These are phyloP conservation scores for Rhizopogon salebrosus DNA, from an alignment of 768 basidiomycete genomes.

Conservation along the genomic window DNA sequence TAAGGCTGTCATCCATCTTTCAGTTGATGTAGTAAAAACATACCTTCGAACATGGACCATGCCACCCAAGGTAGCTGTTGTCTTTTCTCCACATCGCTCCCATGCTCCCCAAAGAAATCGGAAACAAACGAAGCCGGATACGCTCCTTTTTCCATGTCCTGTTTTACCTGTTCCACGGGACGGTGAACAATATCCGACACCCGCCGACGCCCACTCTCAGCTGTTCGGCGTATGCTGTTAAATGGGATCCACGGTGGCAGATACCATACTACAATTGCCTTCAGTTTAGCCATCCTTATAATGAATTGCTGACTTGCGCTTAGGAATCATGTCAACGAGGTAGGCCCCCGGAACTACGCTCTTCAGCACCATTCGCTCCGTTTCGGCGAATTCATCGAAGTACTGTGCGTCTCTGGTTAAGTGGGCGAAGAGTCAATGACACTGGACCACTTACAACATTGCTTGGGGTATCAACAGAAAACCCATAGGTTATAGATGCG, in stretches of 20 bases:
- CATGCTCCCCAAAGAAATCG: not conserved
- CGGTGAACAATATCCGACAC: not conserved
- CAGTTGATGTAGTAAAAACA: not conserved
- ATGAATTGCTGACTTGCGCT: not conserved
- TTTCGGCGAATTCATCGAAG: constrained; percentile 2
- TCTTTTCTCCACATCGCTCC: not conserved
- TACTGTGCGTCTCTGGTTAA: not conserved
- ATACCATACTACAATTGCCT: constrained; percentile 11
- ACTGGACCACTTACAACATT: not conserved
- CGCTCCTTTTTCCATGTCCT: not conserved
- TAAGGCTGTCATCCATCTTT: not conserved
- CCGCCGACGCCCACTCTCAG: constrained; percentile 1
- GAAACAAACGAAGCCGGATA: constrained; percentile 4
- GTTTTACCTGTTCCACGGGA: constrained; percentile 5
- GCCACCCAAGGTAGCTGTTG: constrained; percentile 3
- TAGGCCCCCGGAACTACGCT: constrained; percentile 6
- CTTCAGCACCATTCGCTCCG: constrained; percentile 1
- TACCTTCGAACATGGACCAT: constrained; percentile 6
- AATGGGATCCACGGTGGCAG: constrained; percentile 19
- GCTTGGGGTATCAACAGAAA: constrained; percentile 1
- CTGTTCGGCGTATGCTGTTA: constrained; percentile 3
- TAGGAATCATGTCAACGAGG: constrained; percentile 5
- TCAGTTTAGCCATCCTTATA: not conserved
- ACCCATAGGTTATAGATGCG: constrained; percentile 4
- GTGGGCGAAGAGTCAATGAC: not conserved